These are phyloP conservation scores for Zelonia costaricensis DNA, from an alignment of 208 protist species.

Conservation along the genomic window DNA sequence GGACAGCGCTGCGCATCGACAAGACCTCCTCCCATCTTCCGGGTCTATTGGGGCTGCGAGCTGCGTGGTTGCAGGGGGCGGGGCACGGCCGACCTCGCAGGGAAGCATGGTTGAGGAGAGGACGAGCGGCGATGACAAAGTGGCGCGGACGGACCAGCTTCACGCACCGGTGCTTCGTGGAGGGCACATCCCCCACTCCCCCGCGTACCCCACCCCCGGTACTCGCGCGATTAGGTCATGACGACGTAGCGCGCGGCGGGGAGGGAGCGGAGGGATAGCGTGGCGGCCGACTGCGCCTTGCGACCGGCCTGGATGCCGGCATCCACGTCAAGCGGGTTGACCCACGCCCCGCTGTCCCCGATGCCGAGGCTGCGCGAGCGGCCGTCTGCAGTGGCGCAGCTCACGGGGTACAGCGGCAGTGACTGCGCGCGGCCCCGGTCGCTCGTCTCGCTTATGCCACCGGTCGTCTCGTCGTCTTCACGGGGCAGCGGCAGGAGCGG, in stretches of 20 bases:
- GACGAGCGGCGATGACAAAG: too few relatives aligned
- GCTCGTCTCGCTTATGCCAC: conserved; percentile 14
- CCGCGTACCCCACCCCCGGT: background rate
- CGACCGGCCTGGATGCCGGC: conserved; percentile 13
- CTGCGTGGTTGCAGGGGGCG: too few relatives aligned
- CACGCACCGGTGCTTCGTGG: too few relatives aligned
- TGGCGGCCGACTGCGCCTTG: background rate
- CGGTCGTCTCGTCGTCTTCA: conserved; percentile 10
- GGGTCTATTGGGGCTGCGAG: too few relatives aligned
- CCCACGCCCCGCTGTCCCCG: background rate
- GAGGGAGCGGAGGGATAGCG: conserved; percentile 7
- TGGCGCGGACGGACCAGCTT: too few relatives aligned
- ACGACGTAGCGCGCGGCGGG: conserved; percentile 22
- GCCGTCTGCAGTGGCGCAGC: background rate
- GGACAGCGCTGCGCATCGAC: too few relatives aligned
- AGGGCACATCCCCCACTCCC: too few relatives aligned
- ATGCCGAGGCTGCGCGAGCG: conserved; percentile 1
- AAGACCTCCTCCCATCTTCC: too few relatives aligned
- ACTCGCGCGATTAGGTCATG: conserved; percentile 3
- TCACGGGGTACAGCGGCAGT: background rate
- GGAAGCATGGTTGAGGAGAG: too few relatives aligned
- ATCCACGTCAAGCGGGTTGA: conserved; percentile 23
- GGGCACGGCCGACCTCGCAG: too few relatives aligned
- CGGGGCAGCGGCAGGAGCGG: conserved; percentile 10
- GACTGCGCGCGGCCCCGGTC: conserved; percentile 3